These are phyloP conservation scores for Letharia lupina DNA, from an alignment of 495 filamentous ascomycete species.

Conservation along the genomic window DNA sequence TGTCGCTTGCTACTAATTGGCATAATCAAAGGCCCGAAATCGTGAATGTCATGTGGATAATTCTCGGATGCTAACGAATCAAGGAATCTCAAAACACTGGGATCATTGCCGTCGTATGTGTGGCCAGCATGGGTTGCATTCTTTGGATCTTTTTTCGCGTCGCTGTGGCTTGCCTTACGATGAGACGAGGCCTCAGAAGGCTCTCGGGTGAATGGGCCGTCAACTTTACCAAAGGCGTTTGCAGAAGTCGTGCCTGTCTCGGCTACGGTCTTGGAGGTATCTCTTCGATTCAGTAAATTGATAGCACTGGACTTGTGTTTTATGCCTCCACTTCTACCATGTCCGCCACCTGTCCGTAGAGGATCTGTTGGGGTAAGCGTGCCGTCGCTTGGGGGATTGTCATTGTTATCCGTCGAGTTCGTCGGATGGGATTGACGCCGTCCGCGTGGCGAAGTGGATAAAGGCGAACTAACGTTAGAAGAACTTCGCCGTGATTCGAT, in stretches of 20 bases:
- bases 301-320: conserved; percentile 71
- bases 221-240: conserved; percentile 78
- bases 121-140: conserved; percentile 46
- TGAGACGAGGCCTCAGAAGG: conserved; percentile 26
- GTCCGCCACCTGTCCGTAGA: conserved; percentile 8
- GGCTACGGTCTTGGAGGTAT: conserved; percentile 67
- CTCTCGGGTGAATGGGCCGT: conserved; percentile 51
- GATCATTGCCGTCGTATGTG: conserved; percentile 82
- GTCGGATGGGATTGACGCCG: neutral
- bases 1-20: conserved; percentile 55
- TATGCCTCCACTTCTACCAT: conserved; percentile 26
- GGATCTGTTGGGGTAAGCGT: conserved; percentile 23
- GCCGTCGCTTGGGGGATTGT: conserved; percentile 18
- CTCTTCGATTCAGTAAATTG: conserved; percentile 69
- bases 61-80: conserved; percentile 86
- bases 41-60: conserved; percentile 65
- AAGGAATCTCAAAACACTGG: conserved; percentile 73
- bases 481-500: conserved; percentile 29
- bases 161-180: conserved; percentile 1
- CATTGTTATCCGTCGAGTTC: conserved; percentile 9
- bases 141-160: conserved; percentile 29
- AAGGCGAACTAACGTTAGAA: conserved; percentile 24
- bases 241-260: conserved; percentile 78
- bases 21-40: conserved; percentile 71
- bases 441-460: conserved; percentile 12